phyloP scores from a whole-genome alignment of 768 basidiomycete species.

The Rhodosporidiobolus odoratus region DNA sequence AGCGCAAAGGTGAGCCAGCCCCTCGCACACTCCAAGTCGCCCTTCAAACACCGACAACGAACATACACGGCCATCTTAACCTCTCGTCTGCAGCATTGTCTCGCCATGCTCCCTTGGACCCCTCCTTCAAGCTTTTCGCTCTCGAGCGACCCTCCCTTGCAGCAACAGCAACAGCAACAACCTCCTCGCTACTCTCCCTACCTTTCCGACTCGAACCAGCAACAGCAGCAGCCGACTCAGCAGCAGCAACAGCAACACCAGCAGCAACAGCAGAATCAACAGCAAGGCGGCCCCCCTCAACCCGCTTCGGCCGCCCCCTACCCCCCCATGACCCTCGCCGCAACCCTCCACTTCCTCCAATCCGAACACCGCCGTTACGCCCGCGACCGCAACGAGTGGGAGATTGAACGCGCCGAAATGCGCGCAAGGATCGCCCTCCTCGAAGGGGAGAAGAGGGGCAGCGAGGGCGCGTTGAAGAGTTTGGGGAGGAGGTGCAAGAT shows the following conservation, averaged over 20 bases:
- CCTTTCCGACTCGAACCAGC: background rate
- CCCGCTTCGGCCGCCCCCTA: constrained; percentile 21
- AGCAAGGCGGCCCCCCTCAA: background rate
- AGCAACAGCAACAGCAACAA: constrained; percentile 29
- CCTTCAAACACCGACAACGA: too few species aligned
- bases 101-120: constrained; percentile 36
- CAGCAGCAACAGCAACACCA: constrained; percentile 17
- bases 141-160: background rate
- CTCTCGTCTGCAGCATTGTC: too few species aligned
- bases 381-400: constrained; percentile 99
- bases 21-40: too few species aligned
- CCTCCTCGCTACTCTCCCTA: background rate
- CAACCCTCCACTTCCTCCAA: constrained; percentile 93
- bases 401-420: constrained; percentile 99
- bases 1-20: too few species aligned
- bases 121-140: constrained; percentile 33
- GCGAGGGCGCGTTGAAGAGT: constrained; percentile 94
- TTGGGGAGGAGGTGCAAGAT: constrained; percentile 96
- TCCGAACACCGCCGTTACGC: constrained; percentile 97
- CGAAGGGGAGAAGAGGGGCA: constrained; percentile 92
- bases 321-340: constrained; percentile 65
- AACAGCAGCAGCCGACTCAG: background rate
- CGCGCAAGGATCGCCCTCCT: constrained; percentile 94
- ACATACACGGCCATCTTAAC: too few species aligned
- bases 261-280: constrained; percentile 3